Evolutionary conservation across 1,139 yeast genomes (phyloP).

Genomic region (Lodderomyces parapsilosis): DNA sequence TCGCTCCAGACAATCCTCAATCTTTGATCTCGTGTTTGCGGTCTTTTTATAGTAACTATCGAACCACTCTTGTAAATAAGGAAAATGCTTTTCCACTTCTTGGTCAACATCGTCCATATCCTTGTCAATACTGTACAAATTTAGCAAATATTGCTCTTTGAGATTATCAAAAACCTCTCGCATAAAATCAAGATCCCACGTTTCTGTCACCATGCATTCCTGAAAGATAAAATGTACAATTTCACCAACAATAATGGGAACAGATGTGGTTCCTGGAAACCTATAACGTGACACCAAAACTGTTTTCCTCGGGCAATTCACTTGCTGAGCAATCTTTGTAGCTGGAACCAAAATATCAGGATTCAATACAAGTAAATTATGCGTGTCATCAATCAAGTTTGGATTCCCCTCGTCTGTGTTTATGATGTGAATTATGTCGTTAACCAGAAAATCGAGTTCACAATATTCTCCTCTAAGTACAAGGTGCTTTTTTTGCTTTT

Average conservation of each 20-base stretch:
- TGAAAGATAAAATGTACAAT: slow-evolving; percentile 82
- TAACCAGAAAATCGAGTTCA: slow-evolving; percentile 36
- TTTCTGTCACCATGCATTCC: slow-evolving; percentile 48
- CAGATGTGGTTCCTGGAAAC: slow-evolving; percentile 55
- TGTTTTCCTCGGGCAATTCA: slow-evolving; percentile 70
- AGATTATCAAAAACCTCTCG: slow-evolving; percentile 42
- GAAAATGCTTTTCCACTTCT: slow-evolving; percentile 49
- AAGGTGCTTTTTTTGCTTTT: slow-evolving; percentile 34
- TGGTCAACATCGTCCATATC: slow-evolving; percentile 42
- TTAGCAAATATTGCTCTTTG: slow-evolving; percentile 43
- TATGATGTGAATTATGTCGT: slow-evolving; percentile 65
- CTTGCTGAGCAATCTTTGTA: slow-evolving; percentile 75
- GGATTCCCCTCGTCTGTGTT: slow-evolving; percentile 39
- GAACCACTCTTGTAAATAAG: slow-evolving; percentile 67
- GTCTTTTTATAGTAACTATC: slow-evolving; percentile 38
- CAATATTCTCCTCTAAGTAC: slow-evolving; percentile 52
- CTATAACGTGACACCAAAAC: slow-evolving; percentile 56
- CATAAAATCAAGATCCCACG: slow-evolving; percentile 47
- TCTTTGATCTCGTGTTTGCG: slow-evolving; percentile 21
- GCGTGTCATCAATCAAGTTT: slow-evolving; percentile 52
- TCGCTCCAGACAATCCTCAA: slow-evolving; percentile 40
- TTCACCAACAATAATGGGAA: slow-evolving; percentile 71
- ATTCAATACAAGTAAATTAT: slow-evolving; percentile 68
- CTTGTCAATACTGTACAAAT: slow-evolving; percentile 58
- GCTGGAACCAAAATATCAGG: slow-evolving; percentile 85